Evolutionary conservation across 1,284 basidiomycete species (phyloP), one percentile per base, ranked within the genome.

Genomic region (Anthracocystis setariae): DNA sequence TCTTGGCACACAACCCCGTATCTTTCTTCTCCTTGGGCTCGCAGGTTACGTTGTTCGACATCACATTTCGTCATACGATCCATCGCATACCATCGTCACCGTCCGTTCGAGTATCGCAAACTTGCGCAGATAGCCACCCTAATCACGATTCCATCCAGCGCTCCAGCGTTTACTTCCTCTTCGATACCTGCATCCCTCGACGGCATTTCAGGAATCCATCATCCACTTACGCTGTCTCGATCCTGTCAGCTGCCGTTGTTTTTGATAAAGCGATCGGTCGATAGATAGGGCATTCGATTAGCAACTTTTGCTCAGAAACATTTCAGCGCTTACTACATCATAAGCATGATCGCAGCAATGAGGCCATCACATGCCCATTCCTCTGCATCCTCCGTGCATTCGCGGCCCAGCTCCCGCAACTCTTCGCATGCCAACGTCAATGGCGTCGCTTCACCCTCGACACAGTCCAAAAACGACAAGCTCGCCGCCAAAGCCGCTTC

Each of bases 281-380:
- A 29, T 29, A 29, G 29, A 29, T 29, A 5, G 12, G 29, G 35
- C 35, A 37, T 8, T 33, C 32, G 8, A 8, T 8, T 8, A 33
- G 32, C 32, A 37, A n/a, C 15, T 37, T 37, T 17, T 9, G n/a
- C 35, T 24, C 37, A 27, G 13, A 5, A 18, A 9, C 24, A 23
- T 5, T 18, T 20, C 15, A 32, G 21, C 25, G 4, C 8, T 18
- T 27, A 21, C 20, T n/a, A 43, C 7, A 24, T 42, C 5, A 51
- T 35, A 55, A 65, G 46, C 45, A 76, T 76, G 74, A 74, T 76
- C n/a, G 74, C 74, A 21, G 74, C 74, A n/a, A 76, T 76, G 74
- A 62, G 74, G 44, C 68, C 74, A 56, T 53, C 60, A 37, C 67
- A 70, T 47, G 47, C 46, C 23, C 62, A 76, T 53, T 43, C 60